Percentiles rank a stretch among this genome's conserved stretches.
These are phyloP conservation scores for Lactuca sativa DNA, from an alignment of 129 eudicot species.

Conservation along the genomic window DNA sequence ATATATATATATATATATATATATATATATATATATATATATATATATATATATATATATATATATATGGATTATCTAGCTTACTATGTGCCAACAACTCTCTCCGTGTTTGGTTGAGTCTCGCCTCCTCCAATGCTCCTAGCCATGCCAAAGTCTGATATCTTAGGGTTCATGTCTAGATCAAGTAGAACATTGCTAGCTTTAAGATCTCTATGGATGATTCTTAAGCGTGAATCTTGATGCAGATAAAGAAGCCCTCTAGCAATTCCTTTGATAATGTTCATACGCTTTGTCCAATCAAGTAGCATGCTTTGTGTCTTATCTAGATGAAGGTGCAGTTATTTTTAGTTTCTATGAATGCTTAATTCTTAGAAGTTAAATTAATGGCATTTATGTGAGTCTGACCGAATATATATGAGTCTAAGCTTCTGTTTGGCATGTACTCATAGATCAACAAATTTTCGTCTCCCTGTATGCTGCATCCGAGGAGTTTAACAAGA, in stretches of 20 bases:
- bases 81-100: slow-evolving; percentile 47
- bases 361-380: neutral
- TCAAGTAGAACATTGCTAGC: slow-evolving; percentile 42
- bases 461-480: slow-evolving; percentile 40
- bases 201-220: slow-evolving; percentile 48
- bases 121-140: slow-evolving; percentile 36
- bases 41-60: neutral
- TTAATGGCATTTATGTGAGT: neutral
- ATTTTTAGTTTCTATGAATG: neutral
- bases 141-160: slow-evolving; percentile 46
- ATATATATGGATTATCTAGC: neutral
- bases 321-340: slow-evolving; percentile 10
- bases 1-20: neutral
- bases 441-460: slow-evolving; percentile 39
- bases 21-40: neutral
- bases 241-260: slow-evolving; percentile 51
- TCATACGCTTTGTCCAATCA: slow-evolving; percentile 35
- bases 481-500: slow-evolving; percentile 51
- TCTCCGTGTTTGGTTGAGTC: slow-evolving; percentile 32
- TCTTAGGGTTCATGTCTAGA: slow-evolving; percentile 40
- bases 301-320: slow-evolving; percentile 29
- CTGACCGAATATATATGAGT: slow-evolving; percentile 38
- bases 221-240: slow-evolving; percentile 49
- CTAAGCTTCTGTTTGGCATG: slow-evolving; percentile 48
- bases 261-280: slow-evolving; percentile 41